Conservation (phyloP, 192 early-diverging fungal species). For the Geranomyces variabilis region DNA sequence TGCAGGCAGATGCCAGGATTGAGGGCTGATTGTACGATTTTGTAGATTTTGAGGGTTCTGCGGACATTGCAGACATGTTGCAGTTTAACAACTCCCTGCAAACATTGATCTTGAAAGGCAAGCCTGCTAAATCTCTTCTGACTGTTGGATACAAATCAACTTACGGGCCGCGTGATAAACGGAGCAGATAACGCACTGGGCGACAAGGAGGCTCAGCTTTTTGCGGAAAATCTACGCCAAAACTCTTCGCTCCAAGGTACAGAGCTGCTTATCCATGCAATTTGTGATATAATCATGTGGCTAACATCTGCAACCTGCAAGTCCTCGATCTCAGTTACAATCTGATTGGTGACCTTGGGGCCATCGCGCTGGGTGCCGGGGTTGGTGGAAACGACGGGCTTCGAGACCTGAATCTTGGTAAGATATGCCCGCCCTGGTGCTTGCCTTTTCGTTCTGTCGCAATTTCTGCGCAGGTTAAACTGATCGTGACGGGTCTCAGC, state of each 20-base stretch:
- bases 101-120: slow-evolving; percentile 48
- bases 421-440: background rate
- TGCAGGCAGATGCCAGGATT: too few species aligned
- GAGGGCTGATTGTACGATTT: too few species aligned
- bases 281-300: too few species aligned
- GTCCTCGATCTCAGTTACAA: slow-evolving; percentile 58
- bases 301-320: too few species aligned
- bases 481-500: slow-evolving; percentile 11
- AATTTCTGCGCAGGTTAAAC: too few species aligned
- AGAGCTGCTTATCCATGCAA: background rate
- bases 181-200: slow-evolving; percentile 49
- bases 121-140: background rate
- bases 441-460: too few species aligned
- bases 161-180: background rate
- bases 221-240: slow-evolving; percentile 51
- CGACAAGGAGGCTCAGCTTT: slow-evolving; percentile 50
- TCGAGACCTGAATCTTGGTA: slow-evolving; percentile 54
- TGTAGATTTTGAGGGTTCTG: slow-evolving; percentile 33
- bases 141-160: background rate
- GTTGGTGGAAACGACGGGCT: slow-evolving; percentile 47
- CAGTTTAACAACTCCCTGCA: slow-evolving; percentile 49
- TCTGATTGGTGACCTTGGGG: slow-evolving; percentile 55
- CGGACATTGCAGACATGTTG: slow-evolving; percentile 53
- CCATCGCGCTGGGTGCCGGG: slow-evolving; percentile 51
- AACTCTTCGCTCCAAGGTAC: slow-evolving; percentile 51